Conservation (phyloP, 495 filamentous ascomycete species). For the Pyrenula massariospora region DNA sequence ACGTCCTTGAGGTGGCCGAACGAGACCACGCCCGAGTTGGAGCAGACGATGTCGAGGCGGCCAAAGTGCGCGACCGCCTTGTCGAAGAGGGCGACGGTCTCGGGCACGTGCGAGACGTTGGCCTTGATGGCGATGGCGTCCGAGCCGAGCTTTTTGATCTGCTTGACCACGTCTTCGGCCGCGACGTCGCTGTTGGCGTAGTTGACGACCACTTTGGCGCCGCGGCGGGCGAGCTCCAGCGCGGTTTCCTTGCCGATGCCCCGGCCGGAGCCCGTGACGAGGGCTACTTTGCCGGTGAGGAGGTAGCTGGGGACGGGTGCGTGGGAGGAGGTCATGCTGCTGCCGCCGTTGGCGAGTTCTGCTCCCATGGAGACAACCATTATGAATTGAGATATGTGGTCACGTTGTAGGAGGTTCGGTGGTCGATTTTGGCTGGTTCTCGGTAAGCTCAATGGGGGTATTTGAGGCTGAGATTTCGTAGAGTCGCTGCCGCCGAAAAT, state of each 20-base stretch:
- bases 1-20: constrained; percentile 50
- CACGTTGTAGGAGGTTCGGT: too few species aligned
- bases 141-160: constrained; percentile 29
- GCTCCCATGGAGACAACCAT: neutral
- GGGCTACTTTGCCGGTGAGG: constrained; percentile 20
- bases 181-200: constrained; percentile 19
- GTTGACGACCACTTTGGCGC: constrained; percentile 29
- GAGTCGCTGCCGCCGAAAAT: neutral
- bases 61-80: constrained; percentile 27
- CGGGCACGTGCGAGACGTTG: constrained; percentile 32
- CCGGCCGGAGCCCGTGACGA: constrained; percentile 34
- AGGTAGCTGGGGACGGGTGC: neutral
- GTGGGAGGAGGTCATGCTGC: neutral
- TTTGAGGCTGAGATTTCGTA: neutral
- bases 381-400: neutral
- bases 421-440: too few species aligned
- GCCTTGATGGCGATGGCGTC: constrained; percentile 38
- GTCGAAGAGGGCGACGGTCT: constrained; percentile 33
- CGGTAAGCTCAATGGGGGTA: too few species aligned
- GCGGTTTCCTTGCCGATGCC: constrained; percentile 29
- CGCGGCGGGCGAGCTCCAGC: constrained; percentile 25
- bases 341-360: neutral
- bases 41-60: constrained; percentile 31
- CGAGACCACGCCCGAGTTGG: constrained; percentile 42
- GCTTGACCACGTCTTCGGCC: constrained; percentile 31